Percentiles rank a stretch among this genome's conserved stretches.
These are phyloP conservation scores for Cercospora sesami DNA, from an alignment of 2,329 filamentous ascomycete genomes.

Conservation along the genomic window DNA sequence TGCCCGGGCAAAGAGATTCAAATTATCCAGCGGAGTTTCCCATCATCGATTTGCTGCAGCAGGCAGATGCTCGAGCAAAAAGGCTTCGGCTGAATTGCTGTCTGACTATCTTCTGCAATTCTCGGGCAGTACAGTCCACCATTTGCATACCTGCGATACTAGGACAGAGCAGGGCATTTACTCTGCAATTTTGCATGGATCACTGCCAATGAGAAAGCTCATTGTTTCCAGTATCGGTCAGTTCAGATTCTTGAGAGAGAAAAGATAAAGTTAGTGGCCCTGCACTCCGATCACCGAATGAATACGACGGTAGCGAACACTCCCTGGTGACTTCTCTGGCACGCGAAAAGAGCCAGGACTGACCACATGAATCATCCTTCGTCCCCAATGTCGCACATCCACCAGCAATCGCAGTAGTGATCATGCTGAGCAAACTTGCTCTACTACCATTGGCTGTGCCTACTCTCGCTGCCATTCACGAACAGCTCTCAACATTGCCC, in stretches of 20 bases:
- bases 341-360: not conserved
- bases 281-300: too few relatives aligned
- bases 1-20: not conserved
- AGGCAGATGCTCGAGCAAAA: not conserved
- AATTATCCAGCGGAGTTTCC: too few relatives aligned
- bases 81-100: not conserved
- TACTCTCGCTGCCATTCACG: not conserved
- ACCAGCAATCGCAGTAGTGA: not conserved
- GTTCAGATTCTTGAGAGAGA: too few relatives aligned
- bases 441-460: not conserved
- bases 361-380: not conserved
- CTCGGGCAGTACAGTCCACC: too few relatives aligned
- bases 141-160: too few relatives aligned
- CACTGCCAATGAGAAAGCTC: too few relatives aligned
- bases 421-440: not conserved
- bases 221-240: too few relatives aligned
- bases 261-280: too few relatives aligned
- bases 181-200: too few relatives aligned
- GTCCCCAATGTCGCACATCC: not conserved
- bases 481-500: not conserved
- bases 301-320: not conserved
- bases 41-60: not conserved
- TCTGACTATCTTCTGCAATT: not conserved
- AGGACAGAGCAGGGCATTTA: too few relatives aligned
- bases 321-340: not conserved